phyloP scores from a whole-genome alignment of 202 grass and related monocot species.

The Musa balbisiana region DNA sequence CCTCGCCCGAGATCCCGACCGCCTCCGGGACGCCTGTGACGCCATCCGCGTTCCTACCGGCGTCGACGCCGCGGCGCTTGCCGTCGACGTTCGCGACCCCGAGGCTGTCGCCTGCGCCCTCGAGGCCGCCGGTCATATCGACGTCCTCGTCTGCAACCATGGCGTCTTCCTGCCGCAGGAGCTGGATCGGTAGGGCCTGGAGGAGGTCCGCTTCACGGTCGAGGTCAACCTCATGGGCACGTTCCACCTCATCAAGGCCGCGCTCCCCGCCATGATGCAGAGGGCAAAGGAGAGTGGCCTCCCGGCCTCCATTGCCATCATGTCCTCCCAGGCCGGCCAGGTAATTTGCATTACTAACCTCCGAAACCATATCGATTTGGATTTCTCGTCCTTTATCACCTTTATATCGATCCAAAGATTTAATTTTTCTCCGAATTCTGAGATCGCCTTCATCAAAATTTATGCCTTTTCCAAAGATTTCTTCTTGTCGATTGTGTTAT shows the following conservation, averaged over 20 bases:
- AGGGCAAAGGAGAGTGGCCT: background rate
- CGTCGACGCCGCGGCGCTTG: background rate
- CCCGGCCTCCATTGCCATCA: conserved; percentile 3
- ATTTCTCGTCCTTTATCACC: too few relatives aligned
- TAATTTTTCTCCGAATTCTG: too few relatives aligned
- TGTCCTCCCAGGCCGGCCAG: conserved; percentile 12
- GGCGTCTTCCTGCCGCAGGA: conserved; percentile 8
- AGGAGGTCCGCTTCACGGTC: conserved; percentile 2
- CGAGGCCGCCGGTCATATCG: background rate
- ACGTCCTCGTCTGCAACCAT: conserved; percentile 4
- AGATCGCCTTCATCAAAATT: too few relatives aligned
- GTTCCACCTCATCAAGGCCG: conserved; percentile 5
- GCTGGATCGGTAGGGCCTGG: background rate
- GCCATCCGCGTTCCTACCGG: conserved; percentile 1
- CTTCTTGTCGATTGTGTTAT: too few relatives aligned
- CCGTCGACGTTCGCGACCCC: conserved; percentile 4
- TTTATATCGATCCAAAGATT: too few relatives aligned
- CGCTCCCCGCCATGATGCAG: background rate
- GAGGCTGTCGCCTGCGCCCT: background rate
- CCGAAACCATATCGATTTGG: background rate
- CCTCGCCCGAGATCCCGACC: background rate
- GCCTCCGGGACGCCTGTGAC: background rate
- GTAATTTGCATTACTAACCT: background rate
- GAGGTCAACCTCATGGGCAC: conserved; percentile 9
- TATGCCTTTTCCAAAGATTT: too few relatives aligned